Evolutionary conservation across 768 basidiomycete species (phyloP).

Genomic region (Butyriboletus loyo): DNA sequence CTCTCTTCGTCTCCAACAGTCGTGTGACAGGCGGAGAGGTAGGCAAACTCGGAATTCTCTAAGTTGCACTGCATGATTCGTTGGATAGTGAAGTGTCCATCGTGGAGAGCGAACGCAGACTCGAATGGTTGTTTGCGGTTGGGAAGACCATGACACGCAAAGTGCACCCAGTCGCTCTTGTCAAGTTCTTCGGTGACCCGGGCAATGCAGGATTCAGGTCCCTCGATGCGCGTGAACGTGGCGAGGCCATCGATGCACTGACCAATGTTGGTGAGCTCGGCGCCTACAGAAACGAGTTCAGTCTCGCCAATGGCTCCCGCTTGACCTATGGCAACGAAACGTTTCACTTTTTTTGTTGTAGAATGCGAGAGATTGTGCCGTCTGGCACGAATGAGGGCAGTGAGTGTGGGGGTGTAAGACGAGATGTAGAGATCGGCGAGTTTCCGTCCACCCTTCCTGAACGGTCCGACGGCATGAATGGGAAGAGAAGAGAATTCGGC

Average conservation of each 20-base stretch:
- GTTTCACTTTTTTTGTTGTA: neutral
- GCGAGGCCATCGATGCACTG: neutral
- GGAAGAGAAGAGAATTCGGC: neutral
- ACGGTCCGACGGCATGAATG: neutral
- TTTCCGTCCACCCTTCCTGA: neutral
- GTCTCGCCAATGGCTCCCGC: neutral
- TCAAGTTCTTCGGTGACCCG: neutral
- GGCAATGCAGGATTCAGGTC: neutral
- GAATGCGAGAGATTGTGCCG: neutral
- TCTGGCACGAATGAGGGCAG: constrained; percentile 6
- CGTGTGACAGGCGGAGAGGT: constrained; percentile 21
- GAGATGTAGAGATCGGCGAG: constrained; percentile 7
- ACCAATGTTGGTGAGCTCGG: neutral
- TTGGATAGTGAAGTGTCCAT: constrained; percentile 8
- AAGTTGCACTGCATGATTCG: constrained; percentile 4
- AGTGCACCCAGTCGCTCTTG: constrained; percentile 20
- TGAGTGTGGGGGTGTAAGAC: constrained; percentile 7
- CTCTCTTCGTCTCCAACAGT: constrained; percentile 7
- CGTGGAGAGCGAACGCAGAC: constrained; percentile 10
- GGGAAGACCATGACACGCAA: constrained; percentile 25
- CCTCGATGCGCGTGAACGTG: neutral
- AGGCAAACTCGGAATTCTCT: constrained; percentile 12
- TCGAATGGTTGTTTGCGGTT: constrained; percentile 12
- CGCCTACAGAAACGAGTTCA: neutral
- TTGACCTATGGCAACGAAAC: constrained; percentile 1